A percentile compares a stretch with the other conserved stretches of the same genome.
Conservation (phyloP, 2,329 filamentous ascomycete species). For the Septoria linicola region DNA sequence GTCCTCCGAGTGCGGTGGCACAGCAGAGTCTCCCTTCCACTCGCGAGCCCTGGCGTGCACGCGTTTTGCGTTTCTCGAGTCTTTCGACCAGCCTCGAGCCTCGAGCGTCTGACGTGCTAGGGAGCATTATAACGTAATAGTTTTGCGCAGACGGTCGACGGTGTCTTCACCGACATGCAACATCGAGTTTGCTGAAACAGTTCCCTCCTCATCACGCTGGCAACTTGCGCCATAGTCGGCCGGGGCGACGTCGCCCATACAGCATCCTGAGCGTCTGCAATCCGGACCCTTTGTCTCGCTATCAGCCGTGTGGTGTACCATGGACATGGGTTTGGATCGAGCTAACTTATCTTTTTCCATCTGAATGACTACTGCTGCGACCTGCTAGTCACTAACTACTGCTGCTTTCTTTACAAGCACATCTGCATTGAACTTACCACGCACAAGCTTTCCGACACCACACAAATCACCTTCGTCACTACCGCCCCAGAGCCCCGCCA, state of each 20-base stretch:
- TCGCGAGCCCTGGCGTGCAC: too few relatives aligned
- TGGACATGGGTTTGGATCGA: slow-evolving; percentile 10
- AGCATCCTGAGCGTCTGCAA: neutral
- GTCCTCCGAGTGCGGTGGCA: neutral
- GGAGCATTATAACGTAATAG: slow-evolving; percentile 7
- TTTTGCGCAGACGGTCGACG: neutral
- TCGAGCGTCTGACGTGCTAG: slow-evolving; percentile 3
- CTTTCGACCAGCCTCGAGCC: neutral
- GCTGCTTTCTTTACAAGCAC: neutral
- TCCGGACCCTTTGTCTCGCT: neutral
- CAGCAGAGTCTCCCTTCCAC: neutral
- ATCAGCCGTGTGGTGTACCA: slow-evolving; percentile 3
- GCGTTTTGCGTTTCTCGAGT: neutral
- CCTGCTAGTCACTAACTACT: neutral
- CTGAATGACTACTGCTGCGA: neutral
- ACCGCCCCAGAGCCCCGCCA: neutral
- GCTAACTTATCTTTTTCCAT: neutral
- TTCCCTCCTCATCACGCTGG: neutral
- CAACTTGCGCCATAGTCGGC: neutral
- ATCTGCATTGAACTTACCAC: neutral
- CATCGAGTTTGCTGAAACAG: neutral
- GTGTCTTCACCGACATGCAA: slow-evolving; percentile 2
- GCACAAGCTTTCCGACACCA: slow-evolving; percentile 3
- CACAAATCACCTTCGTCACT: neutral
- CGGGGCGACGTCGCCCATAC: neutral